These are phyloP conservation scores for Astraeus odoratus DNA, from an alignment of 768 basidiomycete genomes.

Conservation along the genomic window DNA sequence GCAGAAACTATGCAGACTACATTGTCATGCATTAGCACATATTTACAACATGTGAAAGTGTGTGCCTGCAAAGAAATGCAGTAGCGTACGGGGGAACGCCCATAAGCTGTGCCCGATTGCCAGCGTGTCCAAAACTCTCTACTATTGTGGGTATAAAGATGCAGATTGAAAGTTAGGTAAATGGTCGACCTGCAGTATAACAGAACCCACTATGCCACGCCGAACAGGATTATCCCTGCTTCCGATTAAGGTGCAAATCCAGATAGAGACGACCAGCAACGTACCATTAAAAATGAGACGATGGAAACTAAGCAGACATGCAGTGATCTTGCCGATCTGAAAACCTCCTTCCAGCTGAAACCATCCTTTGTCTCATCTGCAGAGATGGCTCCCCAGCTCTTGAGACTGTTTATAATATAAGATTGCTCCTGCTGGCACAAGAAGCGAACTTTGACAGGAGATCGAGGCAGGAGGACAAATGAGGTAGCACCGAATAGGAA, in stretches of 20 bases:
- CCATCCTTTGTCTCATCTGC: slow-evolving; percentile 35
- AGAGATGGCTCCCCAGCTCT: slow-evolving; percentile 25
- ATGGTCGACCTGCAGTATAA: slow-evolving; percentile 21
- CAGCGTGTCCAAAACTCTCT: slow-evolving; percentile 48
- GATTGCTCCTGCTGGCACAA: slow-evolving; percentile 43
- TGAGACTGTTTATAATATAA: slow-evolving; percentile 31
- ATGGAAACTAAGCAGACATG: slow-evolving; percentile 50
- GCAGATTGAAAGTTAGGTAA: slow-evolving; percentile 28
- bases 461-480: slow-evolving; percentile 43
- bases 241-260: background rate
- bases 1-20: slow-evolving; percentile 35
- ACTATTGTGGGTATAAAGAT: slow-evolving; percentile 75
- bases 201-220: slow-evolving; percentile 19
- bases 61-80: slow-evolving; percentile 40
- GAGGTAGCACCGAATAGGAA: slow-evolving; percentile 46
- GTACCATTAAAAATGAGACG: slow-evolving; percentile 47
- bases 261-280: slow-evolving; percentile 9
- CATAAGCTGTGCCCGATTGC: slow-evolving; percentile 51
- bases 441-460: slow-evolving; percentile 41
- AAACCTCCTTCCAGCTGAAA: slow-evolving; percentile 55
- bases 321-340: slow-evolving; percentile 39
- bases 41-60: background rate
- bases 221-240: slow-evolving; percentile 12
- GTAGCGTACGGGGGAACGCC: slow-evolving; percentile 50
- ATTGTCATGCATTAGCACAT: background rate